Evolutionary conservation across 2,329 filamentous ascomycete genomes (phyloP), one percentile per base, ranked within the genome.

Genomic region (Trichophyton simii): DNA sequence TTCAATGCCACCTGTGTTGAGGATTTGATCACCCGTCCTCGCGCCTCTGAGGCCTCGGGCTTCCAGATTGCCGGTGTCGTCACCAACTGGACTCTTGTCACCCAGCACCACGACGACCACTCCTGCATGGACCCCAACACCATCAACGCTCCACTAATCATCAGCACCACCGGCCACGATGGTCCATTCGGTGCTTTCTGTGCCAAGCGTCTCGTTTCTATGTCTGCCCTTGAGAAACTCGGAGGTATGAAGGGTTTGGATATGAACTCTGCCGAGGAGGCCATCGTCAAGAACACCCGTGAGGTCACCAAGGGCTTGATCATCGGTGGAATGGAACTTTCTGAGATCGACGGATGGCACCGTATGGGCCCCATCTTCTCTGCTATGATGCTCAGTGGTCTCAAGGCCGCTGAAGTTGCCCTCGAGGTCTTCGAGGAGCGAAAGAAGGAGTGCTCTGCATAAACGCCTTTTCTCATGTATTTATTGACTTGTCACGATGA

Each of bases 101-200:
- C 86, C 50, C 88, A 92, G 80, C 87, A 91, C 75, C 88, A 91
- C 75, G 87, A 91, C 72, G 88, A 92, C 73, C 90, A 95, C 78
- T 88, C 84, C 64, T 96, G 91, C 86, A 95, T 96, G 91, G 91
- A 96, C 74, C 91, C 91, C 67, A 95, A 94, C 83, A 96, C 91
- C 69, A 95, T 96, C 82, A 96, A 95, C 72, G 89, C 90, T 0
- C 90, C 91, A 0, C 75, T 96, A 63, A 80, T 96, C 71, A 88
- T 96, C 78, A 90, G 86, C 62, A 96, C 91, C 25, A 96, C 91
- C 0, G 91, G 91, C 58, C 91, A 96, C 70, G 91, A 96, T 67
- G 91, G 83, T 55, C 91, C 91, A 15, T 95, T 95, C 72, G 91
- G 91, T 55, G 91, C 91, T 58, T 96, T 96, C 79, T 88, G 78